A percentile compares a stretch with the other conserved stretches of the same genome.
Evolutionary conservation across 257 asterid genomes (phyloP).

Genomic region (Jacaranda mimosifolia): DNA sequence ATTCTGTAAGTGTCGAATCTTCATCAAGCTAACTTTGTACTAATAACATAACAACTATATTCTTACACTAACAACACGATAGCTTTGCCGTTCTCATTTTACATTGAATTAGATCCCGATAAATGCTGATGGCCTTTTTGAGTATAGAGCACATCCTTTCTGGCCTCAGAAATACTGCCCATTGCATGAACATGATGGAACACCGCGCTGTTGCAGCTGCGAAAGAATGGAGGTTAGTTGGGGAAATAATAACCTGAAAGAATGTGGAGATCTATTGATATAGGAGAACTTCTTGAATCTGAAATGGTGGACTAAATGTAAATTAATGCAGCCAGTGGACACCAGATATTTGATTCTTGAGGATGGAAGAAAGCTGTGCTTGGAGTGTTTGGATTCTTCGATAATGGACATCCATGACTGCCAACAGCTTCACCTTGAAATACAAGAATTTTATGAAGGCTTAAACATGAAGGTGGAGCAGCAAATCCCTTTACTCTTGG

Average conservation of each 20-base stretch:
- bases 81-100: background rate
- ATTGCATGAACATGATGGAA: slow-evolving; percentile 82
- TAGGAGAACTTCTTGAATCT: background rate
- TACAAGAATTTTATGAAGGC: slow-evolving; percentile 95
- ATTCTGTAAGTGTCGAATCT: slow-evolving; percentile 60
- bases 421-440: slow-evolving; percentile 94
- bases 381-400: slow-evolving; percentile 97
- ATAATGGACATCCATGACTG: slow-evolving; percentile 98
- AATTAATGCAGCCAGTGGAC: slow-evolving; percentile 67
- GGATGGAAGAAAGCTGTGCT: slow-evolving; percentile 90
- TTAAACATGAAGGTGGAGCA: slow-evolving; percentile 96
- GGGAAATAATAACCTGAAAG: no score
- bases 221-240: slow-evolving; percentile 89
- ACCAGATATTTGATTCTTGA: slow-evolving; percentile 80
- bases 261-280: no score
- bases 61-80: no score
- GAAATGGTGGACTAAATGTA: no score
- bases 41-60: background rate
- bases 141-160: slow-evolving; percentile 84
- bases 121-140: slow-evolving; percentile 72
- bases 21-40: background rate
- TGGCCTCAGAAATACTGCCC: slow-evolving; percentile 94
- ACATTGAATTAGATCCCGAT: slow-evolving; percentile 62
- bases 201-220: slow-evolving; percentile 93
- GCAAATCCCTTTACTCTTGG: slow-evolving; percentile 93